These are phyloP conservation scores for Breviolum minutum DNA, from an alignment of 73 alveolate genomes.

Conservation along the genomic window DNA sequence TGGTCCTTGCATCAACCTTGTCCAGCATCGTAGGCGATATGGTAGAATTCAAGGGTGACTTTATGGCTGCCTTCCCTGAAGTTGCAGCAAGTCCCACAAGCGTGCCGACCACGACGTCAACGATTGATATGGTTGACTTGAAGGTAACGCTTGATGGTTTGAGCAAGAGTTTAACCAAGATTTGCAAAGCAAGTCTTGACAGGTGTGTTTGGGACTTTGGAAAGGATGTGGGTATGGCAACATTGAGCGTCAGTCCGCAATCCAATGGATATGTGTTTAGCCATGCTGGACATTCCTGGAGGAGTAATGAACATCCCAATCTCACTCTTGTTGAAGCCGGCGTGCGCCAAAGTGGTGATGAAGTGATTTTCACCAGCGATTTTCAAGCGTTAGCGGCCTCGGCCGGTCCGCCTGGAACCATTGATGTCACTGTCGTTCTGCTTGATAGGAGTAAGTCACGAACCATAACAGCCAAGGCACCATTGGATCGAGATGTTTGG, in stretches of 20 bases:
- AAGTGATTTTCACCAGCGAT: slow-evolving; percentile 26
- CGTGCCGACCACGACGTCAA: not conserved
- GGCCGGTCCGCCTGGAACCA: not conserved
- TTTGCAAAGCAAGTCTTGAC: not conserved
- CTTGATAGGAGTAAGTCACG: slow-evolving; percentile 18
- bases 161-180: slow-evolving; percentile 38
- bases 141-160: slow-evolving; percentile 14
- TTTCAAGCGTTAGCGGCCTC: not conserved
- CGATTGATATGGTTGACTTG: not conserved
- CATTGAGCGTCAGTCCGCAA: not conserved
- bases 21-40: not conserved
- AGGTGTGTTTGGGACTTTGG: slow-evolving; percentile 13
- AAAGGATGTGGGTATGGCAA: not conserved
- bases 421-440: slow-evolving; percentile 1
- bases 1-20: not conserved
- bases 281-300: slow-evolving; percentile 35
- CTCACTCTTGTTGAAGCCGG: slow-evolving; percentile 66
- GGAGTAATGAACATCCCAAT: slow-evolving; percentile 42
- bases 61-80: not conserved
- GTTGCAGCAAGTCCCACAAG: not conserved
- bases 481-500: slow-evolving; percentile 26
- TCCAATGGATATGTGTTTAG: slow-evolving; percentile 38
- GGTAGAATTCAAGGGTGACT: slow-evolving; percentile 63
- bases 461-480: not conserved
- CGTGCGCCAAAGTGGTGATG: slow-evolving; percentile 6